Base-by-base conservation (phyloP, 2,329 filamentous ascomycete species). In the Ophiognomonia clavigignenti-juglandacearum region DNA sequence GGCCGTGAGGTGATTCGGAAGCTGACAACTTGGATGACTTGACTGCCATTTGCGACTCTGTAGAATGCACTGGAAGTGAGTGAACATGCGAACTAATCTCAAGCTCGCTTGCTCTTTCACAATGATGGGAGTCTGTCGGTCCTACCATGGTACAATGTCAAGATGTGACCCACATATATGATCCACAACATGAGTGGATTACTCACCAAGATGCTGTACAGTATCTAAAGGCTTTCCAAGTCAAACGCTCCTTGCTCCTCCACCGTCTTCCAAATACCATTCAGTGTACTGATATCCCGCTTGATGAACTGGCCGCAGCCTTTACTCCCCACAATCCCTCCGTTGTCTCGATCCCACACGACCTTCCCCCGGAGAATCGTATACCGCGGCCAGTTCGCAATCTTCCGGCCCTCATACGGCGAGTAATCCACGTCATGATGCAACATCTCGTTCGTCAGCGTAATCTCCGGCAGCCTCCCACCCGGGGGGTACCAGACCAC, bases 401-500 rank as follows among this genome's bases (percentile, higher is more conserved):
- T 56, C 14, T 55, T 61, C 43, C 67, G 67, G 0, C 78, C 78
- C 56, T 82, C 78, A 54, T 76, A 83, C 0, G 79, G 78, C 8
- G 78, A 81, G 54, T 83, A 81, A 54, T 83, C 78, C 2, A 78
- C 73, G 50, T 78, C 70, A 55, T 83, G 79, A 58, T 83, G 78
- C 51, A 83, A 56, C 65, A 74, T 73, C 3, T 64, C 62, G 53
- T 81, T 80, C 29, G 59, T 74, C 47, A 78, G 50, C 19, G 56
- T 58, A 51, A 76, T 69, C 8, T 67, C 59, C 10, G 69, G 59
- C 54, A 72, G 56, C 44, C 57, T 61, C 3, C 62, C 66, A 9
- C 69, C 62, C n/a, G n/a, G n/a, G 0, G 75, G 74, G 60, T 78
- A 76, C 75, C 77, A 81, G n/a, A 80, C 69, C 6, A 73, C 72